Evolutionary conservation across 805 yeast genomes (phyloP).

Genomic region (Sugiyamaella americana): DNA sequence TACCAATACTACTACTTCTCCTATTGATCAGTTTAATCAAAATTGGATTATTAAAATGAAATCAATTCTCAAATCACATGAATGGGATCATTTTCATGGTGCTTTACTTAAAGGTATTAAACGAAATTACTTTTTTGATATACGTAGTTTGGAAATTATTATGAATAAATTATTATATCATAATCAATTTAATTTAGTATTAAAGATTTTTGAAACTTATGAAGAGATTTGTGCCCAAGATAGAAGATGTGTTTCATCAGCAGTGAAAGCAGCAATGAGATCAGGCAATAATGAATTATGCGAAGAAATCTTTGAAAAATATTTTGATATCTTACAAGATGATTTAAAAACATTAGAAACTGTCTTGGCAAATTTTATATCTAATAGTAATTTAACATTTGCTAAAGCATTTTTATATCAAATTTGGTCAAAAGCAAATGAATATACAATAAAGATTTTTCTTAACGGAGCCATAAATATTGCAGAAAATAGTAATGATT

Average conservation of each 20-base stretch:
- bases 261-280: conserved; percentile 15
- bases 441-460: conserved; percentile 10
- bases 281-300: conserved; percentile 10
- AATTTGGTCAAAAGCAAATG: conserved; percentile 10
- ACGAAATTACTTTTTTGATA: not conserved
- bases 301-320: conserved; percentile 14
- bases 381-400: conserved; percentile 15
- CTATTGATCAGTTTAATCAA: not conserved
- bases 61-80: conserved; percentile 2
- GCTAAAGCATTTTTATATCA: conserved; percentile 18
- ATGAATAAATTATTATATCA: conserved; percentile 8
- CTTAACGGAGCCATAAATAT: conserved; percentile 11
- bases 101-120: conserved; percentile 6
- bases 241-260: conserved; percentile 9
- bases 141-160: conserved; percentile 4
- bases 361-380: conserved; percentile 13
- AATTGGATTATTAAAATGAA: conserved; percentile 4
- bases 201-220: conserved; percentile 11
- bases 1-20: not conserved
- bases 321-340: conserved; percentile 11
- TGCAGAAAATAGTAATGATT: conserved; percentile 10
- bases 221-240: conserved; percentile 8
- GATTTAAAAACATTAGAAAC: conserved; percentile 8
- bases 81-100: conserved; percentile 6
- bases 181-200: conserved; percentile 8